phyloP scores from a whole-genome alignment of 352 stramenopile species.

The Phytophthora chlamydospora region DNA sequence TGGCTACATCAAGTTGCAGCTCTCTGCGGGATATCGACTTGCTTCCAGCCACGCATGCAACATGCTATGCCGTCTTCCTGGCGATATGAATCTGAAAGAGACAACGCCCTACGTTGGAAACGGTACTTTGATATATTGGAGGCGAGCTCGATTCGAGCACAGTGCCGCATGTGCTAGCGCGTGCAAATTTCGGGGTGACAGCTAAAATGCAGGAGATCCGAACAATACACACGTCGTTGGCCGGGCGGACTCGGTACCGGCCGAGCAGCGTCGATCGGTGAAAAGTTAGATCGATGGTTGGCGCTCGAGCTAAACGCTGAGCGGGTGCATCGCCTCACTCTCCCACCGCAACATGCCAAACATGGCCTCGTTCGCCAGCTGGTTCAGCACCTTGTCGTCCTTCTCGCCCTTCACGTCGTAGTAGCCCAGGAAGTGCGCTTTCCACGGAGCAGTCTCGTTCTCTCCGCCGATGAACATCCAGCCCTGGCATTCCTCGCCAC shows the following conservation, averaged over 20 bases:
- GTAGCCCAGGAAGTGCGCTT: constrained; percentile 81
- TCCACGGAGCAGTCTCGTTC: constrained; percentile 72
- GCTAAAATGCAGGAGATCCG: constrained; percentile 2
- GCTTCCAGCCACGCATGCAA: too few relatives aligned
- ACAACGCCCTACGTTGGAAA: too few relatives aligned
- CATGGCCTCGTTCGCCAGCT: constrained; percentile 85
- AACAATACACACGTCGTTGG: neutral
- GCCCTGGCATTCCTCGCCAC: constrained; percentile 79
- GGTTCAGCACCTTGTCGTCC: constrained; percentile 85
- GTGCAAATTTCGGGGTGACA: neutral
- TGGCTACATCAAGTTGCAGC: constrained; percentile 19
- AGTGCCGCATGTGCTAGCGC: neutral
- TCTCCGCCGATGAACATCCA: constrained; percentile 85
- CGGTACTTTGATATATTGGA: constrained; percentile 15
- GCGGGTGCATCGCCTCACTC: constrained; percentile 82
- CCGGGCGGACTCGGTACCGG: neutral
- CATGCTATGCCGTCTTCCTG: too few relatives aligned
- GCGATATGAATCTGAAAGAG: too few relatives aligned
- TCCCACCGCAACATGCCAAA: constrained; percentile 88
- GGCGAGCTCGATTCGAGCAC: constrained; percentile 1
- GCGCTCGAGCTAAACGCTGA: constrained; percentile 58
- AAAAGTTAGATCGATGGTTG: neutral
- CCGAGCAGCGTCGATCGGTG: neutral
- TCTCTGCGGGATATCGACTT: too few relatives aligned
- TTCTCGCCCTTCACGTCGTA: constrained; percentile 87